Evolutionary conservation across 345 rosid species (phyloP).

Genomic region (Salix koriyanagi): DNA sequence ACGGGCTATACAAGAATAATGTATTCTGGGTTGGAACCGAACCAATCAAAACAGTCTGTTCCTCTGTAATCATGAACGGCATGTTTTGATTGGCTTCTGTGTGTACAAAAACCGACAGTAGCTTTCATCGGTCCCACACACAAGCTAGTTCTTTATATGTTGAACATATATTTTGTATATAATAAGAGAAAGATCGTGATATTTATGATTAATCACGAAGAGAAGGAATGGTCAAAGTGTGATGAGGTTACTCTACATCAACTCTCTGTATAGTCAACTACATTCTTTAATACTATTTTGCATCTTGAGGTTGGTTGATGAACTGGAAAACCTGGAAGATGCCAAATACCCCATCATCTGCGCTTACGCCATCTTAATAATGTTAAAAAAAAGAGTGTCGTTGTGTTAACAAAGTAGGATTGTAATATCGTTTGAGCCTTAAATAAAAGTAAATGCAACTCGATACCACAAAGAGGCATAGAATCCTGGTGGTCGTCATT

Average conservation of each 20-base stretch:
- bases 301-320: conserved; percentile 8
- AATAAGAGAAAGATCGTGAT: too few relatives aligned
- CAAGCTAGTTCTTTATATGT: not conserved
- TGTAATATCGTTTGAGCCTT: not conserved
- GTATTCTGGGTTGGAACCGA: not conserved
- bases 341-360: too few relatives aligned
- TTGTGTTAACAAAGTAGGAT: not conserved
- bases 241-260: not conserved
- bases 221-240: not conserved
- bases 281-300: not conserved
- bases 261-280: not conserved
- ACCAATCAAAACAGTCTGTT: not conserved
- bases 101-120: not conserved
- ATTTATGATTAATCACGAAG: too few relatives aligned
- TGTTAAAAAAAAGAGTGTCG: too few relatives aligned
- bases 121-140: not conserved
- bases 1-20: not conserved
- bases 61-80: not conserved
- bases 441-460: not conserved
- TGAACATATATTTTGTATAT: not conserved
- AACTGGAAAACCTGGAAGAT: conserved; percentile 6
- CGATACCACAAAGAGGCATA: not conserved
- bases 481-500: too few relatives aligned
- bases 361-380: too few relatives aligned
- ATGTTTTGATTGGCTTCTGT: not conserved